These are phyloP conservation scores for Xylariaceae sp. DNA, from an alignment of 2,329 filamentous ascomycete genomes.

Conservation along the genomic window DNA sequence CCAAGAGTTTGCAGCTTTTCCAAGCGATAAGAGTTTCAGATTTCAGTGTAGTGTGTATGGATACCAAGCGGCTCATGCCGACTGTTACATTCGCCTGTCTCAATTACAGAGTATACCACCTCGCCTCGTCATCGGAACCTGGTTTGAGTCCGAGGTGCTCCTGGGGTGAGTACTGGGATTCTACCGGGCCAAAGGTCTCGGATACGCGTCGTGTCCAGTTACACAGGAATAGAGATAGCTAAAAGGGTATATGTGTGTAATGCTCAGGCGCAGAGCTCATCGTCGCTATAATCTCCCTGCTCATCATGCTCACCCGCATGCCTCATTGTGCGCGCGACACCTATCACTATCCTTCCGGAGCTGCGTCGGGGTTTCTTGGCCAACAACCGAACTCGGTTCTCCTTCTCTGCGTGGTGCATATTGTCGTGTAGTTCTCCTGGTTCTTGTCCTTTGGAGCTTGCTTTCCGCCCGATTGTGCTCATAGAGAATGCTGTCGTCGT, in stretches of 20 bases:
- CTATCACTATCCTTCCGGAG: constrained; percentile 15
- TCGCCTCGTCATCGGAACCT: background rate
- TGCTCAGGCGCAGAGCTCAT: constrained; percentile 19
- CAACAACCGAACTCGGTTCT: constrained; percentile 13
- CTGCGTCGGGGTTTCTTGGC: constrained; percentile 18
- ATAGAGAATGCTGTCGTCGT: background rate
- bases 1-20: background rate
- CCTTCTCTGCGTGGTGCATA: constrained; percentile 12
- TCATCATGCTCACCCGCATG: background rate
- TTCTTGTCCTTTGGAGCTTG: background rate
- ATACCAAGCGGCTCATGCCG: background rate
- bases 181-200: no score
- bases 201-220: no score
- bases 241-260: background rate
- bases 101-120: background rate
- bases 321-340: constrained; percentile 6
- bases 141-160: background rate
- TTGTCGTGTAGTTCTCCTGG: background rate
- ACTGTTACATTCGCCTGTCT: background rate
- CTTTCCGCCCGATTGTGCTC: background rate
- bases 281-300: constrained; percentile 13
- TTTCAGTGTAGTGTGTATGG: constrained; percentile 4
- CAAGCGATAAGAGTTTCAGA: constrained; percentile 7
- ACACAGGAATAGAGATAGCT: no score
- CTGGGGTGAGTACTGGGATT: no score